These are phyloP conservation scores for Byssoonygena ceratinophila DNA, from an alignment of 2,329 filamentous ascomycete genomes.

Conservation along the genomic window DNA sequence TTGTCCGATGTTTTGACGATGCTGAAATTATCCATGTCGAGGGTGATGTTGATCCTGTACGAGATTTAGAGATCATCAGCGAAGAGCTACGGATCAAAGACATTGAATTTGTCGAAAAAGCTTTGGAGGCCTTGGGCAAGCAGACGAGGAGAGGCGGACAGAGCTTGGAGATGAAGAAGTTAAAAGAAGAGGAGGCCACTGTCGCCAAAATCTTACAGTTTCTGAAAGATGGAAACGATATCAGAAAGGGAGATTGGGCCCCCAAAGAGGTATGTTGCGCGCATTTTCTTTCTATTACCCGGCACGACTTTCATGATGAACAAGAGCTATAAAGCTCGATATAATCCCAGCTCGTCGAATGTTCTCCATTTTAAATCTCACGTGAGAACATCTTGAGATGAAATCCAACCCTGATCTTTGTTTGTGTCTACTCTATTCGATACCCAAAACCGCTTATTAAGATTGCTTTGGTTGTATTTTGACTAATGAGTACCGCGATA, in stretches of 20 bases:
- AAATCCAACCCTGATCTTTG: conserved; percentile 57
- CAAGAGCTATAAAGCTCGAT: conserved; percentile 90
- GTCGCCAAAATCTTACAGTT: conserved; percentile 80
- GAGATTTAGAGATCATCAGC: conserved; percentile 92
- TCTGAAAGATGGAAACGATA: conserved; percentile 81
- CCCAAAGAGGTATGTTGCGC: conserved; percentile 73
- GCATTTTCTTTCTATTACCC: conserved; percentile 13
- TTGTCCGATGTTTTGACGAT: conserved; percentile 95
- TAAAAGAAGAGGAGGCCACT: conserved; percentile 84
- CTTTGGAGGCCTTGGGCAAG: conserved; percentile 82
- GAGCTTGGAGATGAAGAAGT: conserved; percentile 94
- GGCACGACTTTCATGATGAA: conserved; percentile 62
- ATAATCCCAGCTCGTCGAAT: conserved; percentile 99
- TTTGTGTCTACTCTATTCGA: conserved; percentile 11
- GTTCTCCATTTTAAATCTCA: conserved; percentile 59
- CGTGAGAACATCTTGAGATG: conserved; percentile 81
- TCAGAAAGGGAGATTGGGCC: conserved; percentile 78
- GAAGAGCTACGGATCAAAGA: conserved; percentile 96
- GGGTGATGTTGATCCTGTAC: conserved; percentile 89
- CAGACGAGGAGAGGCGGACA: conserved; percentile 91
- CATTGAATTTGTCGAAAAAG: conserved; percentile 96
- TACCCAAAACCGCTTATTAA: neutral
- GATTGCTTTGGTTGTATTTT: neutral
- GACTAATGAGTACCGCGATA: conserved; percentile 31
- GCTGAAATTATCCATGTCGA: conserved; percentile 99